Conservation (phyloP, 768 basidiomycete species). For the Mrakia frigida region DNA sequence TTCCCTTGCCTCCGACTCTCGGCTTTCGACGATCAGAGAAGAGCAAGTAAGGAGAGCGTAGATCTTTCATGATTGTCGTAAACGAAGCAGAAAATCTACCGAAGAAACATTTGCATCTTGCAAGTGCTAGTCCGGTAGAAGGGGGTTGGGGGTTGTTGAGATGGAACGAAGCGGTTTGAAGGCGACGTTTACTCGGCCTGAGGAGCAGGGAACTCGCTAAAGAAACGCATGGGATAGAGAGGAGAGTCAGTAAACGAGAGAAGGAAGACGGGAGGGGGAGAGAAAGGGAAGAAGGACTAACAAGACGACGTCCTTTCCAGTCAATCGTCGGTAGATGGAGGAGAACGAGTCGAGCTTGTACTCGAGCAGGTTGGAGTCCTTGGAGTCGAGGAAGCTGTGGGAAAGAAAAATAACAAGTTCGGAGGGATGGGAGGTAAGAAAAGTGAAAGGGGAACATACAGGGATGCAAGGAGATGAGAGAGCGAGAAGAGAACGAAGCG, state of each 20-base stretch:
- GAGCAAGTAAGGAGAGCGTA: not conserved
- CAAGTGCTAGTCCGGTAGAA: not conserved
- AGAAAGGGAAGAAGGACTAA: not conserved
- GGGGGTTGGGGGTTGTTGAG: not conserved
- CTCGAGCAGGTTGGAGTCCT: conserved; percentile 95
- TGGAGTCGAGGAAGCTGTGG: conserved; percentile 74
- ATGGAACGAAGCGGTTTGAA: not conserved
- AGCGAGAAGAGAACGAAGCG: not conserved
- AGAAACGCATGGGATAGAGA: not conserved
- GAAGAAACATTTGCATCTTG: not conserved
- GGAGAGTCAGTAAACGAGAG: not conserved
- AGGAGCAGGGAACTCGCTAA: conserved; percentile 14
- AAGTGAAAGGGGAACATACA: conserved; percentile 12
- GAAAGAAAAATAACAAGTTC: not conserved
- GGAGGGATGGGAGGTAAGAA: not conserved
- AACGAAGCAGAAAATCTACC: not conserved
- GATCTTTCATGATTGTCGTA: not conserved
- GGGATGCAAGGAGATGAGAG: conserved; percentile 18
- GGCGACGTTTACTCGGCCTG: conserved; percentile 1
- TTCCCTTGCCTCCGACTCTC: too few relatives aligned
- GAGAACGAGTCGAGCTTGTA: conserved; percentile 99
- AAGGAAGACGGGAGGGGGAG: too few relatives aligned
- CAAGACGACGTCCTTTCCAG: conserved; percentile 33
- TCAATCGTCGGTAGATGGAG: conserved; percentile 46
- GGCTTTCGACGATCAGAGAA: not conserved